These are phyloP conservation scores for Saccharum hybrid DNA, from an alignment of 202 grass and related monocot species.

Conservation along the genomic window DNA sequence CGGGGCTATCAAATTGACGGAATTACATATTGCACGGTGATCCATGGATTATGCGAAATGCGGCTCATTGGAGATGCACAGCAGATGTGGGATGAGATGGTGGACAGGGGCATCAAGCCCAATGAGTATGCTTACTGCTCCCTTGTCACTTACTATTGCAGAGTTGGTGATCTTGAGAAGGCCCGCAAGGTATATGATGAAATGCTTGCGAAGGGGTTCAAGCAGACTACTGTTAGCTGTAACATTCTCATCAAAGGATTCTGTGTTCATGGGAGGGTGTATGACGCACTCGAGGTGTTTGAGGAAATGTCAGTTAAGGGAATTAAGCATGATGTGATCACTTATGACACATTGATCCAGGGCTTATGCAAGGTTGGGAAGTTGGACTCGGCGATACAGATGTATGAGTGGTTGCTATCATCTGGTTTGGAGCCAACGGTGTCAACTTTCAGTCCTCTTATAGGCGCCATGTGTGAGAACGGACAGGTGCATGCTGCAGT, in stretches of 20 bases:
- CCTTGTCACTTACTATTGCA: constrained; percentile 49
- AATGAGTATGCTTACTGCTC: constrained; percentile 68
- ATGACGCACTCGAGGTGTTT: constrained; percentile 58
- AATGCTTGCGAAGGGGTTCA: constrained; percentile 70
- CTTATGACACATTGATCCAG: constrained; percentile 75
- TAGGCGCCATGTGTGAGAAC: constrained; percentile 59
- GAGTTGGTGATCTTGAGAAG: constrained; percentile 60
- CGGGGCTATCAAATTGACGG: constrained; percentile 62
- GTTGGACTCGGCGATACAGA: constrained; percentile 46
- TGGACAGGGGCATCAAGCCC: constrained; percentile 56
- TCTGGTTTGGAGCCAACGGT: constrained; percentile 63
- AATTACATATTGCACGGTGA: constrained; percentile 55
- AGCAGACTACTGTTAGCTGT: constrained; percentile 62
- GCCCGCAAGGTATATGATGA: constrained; percentile 64
- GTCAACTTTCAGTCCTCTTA: constrained; percentile 66
- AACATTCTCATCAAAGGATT: constrained; percentile 66
- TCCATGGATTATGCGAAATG: constrained; percentile 64
- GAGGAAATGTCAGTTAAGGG: constrained; percentile 68
- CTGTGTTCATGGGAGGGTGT: constrained; percentile 54
- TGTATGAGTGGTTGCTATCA: constrained; percentile 50
- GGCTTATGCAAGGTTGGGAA: constrained; percentile 69
- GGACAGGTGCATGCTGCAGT: constrained; percentile 59
- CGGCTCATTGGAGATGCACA: constrained; percentile 41
- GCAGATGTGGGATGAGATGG: constrained; percentile 70
- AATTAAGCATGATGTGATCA: constrained; percentile 61